Base-by-base conservation (phyloP, 2,329 filamentous ascomycete genomes). In the Thermoascus crustaceus region DNA sequence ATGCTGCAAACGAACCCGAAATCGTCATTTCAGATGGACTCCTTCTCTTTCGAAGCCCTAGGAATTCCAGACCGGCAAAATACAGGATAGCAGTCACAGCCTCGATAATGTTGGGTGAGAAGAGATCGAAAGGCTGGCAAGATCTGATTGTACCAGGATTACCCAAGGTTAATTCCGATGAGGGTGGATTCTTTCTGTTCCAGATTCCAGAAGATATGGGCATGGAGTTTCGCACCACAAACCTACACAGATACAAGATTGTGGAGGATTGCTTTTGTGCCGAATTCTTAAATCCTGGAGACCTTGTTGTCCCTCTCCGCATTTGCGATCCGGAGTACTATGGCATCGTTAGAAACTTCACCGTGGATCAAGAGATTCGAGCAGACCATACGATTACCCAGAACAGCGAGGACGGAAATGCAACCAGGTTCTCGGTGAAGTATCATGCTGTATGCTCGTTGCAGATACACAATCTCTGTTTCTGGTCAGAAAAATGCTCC, bases 401-500 rank as follows among this genome's bases (percentile, higher is more conserved):
- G n/a, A n/a, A n/a, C n/a, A n/a, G n/a, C n/a, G n/a, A n/a, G n/a
- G n/a, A 34, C 42, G 7, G 38, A 27, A 11, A 41, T 38, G 5
- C 42, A 38, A 4, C 14, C 34, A 32, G 44, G n/a, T 16, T 52
- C 10, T 25, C 26, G 7, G 25, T 54, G 13, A 45, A 34, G n/a
- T 58, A 54, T 25, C 40, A 49, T 29, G 53, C 53, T 3, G 32
- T 53, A 7, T 60, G 55, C 35, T 54, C 48, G 1, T 25, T 60
- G 18, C 44, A 41, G 11, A 41, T 55, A 11, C 40, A 52, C 22
- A 47, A 55, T 17, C 49, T 48, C 22, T 45, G 41, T 21, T 51
- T 59, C 24, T 57, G 49, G 46, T 41, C 53, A 5, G 47, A 58
- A 22, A 47, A 43, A 32, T 60, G 57, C 30, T 48, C 46, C n/a